Base-by-base conservation (phyloP, 345 rosid genomes). In the Cardamine chenopodiifolia region DNA sequence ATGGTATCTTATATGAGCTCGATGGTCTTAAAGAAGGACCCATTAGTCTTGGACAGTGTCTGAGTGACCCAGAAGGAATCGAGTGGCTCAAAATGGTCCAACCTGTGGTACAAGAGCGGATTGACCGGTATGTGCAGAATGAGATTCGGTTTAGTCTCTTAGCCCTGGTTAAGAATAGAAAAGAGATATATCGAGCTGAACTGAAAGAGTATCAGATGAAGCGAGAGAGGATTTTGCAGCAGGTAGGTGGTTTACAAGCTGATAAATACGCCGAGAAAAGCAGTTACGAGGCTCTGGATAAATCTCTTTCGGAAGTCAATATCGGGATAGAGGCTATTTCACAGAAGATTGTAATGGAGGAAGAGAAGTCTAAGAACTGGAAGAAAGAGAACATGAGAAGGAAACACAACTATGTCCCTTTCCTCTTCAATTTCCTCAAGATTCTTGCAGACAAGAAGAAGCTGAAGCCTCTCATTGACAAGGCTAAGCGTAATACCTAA, bases 231-330 rank as follows among this genome's bases (percentile, higher is more conserved):
- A 66, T 78, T 22, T 32, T 78, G 73, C 81, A 66, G 73, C 77
- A 78, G 81, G 59, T 78, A 15, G 81, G 73, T 59, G 12, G 58
- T 52, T 70, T 80, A 31, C 96, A 88, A 37, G 63, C 86, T 0
- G 96, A 94, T 37, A 83, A 88, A 78, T 75, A 76, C 15, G 65
- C 81, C 0, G 81, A 78, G 73, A 78, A 71, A 60, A 78, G 81
- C 34, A 78, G 73, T 19, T 78, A 71, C 19, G 81, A 78, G 64
- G 81, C 77, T 66, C 64, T 78, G 7, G 81, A 78, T 59, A 59
- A 29, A 11, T 72, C 77, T n/a, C 77, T 78, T 60, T 66, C 81
- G 1, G 77, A 78, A 52, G 69, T 78, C 20, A 78, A 78, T 42
- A 34, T 31, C 8, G 73, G 81, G 18, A 78, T 78, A 14, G 81